Percentiles rank a stretch among this genome's conserved stretches.
Conservation (phyloP, 164 flowering plant genomes). For the Piper betle region DNA sequence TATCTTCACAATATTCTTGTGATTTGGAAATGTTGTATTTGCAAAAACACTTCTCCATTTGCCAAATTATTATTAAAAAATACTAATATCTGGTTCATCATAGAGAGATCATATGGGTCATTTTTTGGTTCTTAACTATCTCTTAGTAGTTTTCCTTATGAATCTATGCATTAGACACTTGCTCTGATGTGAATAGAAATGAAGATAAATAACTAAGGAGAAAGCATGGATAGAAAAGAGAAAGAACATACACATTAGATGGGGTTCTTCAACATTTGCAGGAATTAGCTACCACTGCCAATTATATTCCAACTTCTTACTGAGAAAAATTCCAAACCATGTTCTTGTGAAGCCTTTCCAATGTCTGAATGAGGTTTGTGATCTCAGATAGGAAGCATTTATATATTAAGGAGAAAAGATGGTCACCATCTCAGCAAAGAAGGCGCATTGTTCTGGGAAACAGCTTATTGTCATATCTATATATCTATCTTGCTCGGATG, state of each 20-base stretch:
- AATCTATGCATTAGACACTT: not conserved
- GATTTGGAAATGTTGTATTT: too few relatives aligned
- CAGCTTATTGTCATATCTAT: not conserved
- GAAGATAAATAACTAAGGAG: not conserved
- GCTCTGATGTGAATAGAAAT: not conserved
- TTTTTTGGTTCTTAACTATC: too few relatives aligned
- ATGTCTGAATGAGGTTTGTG: conserved; percentile 21
- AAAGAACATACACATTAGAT: too few relatives aligned
- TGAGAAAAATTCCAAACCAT: conserved; percentile 23
- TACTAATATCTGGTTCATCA: too few relatives aligned
- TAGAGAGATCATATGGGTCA: too few relatives aligned
- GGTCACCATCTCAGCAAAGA: conserved; percentile 11
- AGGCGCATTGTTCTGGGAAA: conserved; percentile 10
- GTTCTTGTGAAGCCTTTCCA: conserved; percentile 31
- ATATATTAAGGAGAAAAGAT: conserved; percentile 10
- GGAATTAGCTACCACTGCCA: conserved; percentile 11
- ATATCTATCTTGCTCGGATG: too few relatives aligned
- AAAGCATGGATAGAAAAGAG: not conserved
- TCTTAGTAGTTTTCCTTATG: too few relatives aligned
- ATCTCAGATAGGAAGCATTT: conserved; percentile 11
- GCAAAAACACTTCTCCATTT: too few relatives aligned
- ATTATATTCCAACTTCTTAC: conserved; percentile 11
- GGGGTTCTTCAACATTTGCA: conserved; percentile 14
- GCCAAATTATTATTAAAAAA: too few relatives aligned
- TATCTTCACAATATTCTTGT: too few relatives aligned